These are phyloP conservation scores for Discostella pseudostelligera DNA, from an alignment of 108 stramenopile genomes.

Conservation along the genomic window DNA sequence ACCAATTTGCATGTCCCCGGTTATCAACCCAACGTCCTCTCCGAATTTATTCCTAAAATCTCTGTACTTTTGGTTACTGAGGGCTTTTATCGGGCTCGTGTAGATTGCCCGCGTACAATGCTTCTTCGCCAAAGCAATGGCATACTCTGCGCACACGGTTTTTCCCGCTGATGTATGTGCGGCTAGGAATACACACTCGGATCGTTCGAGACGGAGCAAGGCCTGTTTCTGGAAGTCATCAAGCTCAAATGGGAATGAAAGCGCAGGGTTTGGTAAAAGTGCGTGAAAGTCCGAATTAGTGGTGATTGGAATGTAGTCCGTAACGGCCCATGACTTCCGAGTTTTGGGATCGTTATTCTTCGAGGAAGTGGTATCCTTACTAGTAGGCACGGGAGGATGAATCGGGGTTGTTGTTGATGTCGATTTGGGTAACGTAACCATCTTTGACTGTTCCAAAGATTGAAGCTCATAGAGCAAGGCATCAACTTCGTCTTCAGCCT, in stretches of 20 bases:
- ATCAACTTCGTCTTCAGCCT: constrained; percentile 54
- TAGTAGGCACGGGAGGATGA: constrained; percentile 31
- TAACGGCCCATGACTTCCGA: constrained; percentile 84
- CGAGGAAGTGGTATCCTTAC: not conserved
- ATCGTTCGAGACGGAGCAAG: constrained; percentile 73
- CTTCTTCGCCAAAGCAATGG: constrained; percentile 75
- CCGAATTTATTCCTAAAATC: constrained; percentile 86
- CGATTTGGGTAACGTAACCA: constrained; percentile 12
- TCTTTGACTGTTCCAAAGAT: constrained; percentile 18
- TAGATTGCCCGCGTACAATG: constrained; percentile 83
- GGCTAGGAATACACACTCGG: constrained; percentile 89
- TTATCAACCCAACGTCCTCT: constrained; percentile 87
- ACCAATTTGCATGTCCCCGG: constrained; percentile 84
- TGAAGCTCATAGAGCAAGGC: constrained; percentile 55
- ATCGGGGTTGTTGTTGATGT: constrained; percentile 32
- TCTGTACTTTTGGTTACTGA: constrained; percentile 94
- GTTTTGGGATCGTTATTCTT: constrained; percentile 38
- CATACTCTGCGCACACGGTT: constrained; percentile 93
- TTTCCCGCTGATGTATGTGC: constrained; percentile 96
- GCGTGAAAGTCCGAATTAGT: constrained; percentile 67
- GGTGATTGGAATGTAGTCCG: constrained; percentile 55
- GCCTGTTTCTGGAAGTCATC: constrained; percentile 95
- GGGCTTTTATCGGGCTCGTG: constrained; percentile 94
- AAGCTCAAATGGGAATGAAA: constrained; percentile 69
- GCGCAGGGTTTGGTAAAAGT: constrained; percentile 68